phyloP scores from a whole-genome alignment of 768 basidiomycete genomes.

The Kwoniella shandongensis region DNA sequence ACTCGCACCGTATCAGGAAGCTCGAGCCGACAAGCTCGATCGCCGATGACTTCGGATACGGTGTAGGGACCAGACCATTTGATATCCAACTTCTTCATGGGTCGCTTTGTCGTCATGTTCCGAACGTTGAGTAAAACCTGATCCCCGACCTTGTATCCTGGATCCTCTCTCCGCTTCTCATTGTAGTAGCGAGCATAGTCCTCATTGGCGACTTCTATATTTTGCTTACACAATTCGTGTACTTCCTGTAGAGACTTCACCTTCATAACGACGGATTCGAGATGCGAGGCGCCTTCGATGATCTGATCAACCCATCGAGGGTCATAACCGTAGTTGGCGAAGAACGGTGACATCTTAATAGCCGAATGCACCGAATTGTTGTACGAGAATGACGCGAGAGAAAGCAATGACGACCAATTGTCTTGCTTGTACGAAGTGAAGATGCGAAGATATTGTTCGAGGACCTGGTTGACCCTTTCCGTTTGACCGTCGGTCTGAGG shows the following conservation, averaged over 20 bases:
- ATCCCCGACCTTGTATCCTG: constrained; percentile 33
- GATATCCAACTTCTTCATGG: constrained; percentile 34
- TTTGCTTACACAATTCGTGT: constrained; percentile 2
- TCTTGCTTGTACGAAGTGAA: constrained; percentile 50
- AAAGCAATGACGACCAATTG: constrained; percentile 53
- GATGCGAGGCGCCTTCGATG: neutral
- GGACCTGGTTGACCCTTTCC: constrained; percentile 55
- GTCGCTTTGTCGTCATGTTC: constrained; percentile 30
- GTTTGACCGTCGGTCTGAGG: constrained; percentile 57
- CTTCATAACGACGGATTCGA: too few relatives aligned
- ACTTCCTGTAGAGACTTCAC: constrained; percentile 4
- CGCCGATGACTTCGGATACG: constrained; percentile 20
- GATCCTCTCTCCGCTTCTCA: constrained; percentile 13
- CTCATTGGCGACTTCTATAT: constrained; percentile 32
- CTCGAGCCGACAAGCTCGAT: constrained; percentile 21
- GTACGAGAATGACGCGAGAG: constrained; percentile 35
- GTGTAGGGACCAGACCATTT: constrained; percentile 30
- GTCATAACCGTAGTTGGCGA: constrained; percentile 18
- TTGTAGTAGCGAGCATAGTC: constrained; percentile 46
- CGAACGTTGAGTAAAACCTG: constrained; percentile 20
- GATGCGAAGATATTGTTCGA: constrained; percentile 55
- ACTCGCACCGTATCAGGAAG: constrained; percentile 19
- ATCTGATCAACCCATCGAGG: constrained; percentile 10
- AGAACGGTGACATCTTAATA: constrained; percentile 13
- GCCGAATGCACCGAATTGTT: constrained; percentile 17